These are phyloP conservation scores for Orbilia quercus DNA, from an alignment of 2,329 filamentous ascomycete species.

Conservation along the genomic window DNA sequence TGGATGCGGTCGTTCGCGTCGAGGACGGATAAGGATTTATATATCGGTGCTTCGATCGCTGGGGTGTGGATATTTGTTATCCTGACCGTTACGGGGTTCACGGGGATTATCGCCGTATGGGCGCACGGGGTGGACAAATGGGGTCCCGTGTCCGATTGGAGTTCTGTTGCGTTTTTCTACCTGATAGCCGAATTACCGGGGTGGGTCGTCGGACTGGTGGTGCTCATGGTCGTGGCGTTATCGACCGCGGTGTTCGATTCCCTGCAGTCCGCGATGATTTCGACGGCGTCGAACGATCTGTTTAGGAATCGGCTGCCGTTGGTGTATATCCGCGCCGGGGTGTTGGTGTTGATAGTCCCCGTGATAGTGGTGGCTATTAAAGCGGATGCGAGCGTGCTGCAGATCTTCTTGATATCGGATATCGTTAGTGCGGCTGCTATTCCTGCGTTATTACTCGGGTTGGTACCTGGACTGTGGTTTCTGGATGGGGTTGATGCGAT, in stretches of 20 bases:
- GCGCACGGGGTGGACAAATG: conserved; percentile 71
- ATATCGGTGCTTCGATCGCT: conserved; percentile 78
- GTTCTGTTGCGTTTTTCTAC: conserved; percentile 79
- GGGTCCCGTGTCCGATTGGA: conserved; percentile 69
- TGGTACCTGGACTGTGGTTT: conserved; percentile 72
- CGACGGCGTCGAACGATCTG: conserved; percentile 83
- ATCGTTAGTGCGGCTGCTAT: conserved; percentile 80
- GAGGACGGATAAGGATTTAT: conserved; percentile 80
- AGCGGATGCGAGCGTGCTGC: conserved; percentile 75
- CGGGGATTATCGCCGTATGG: conserved; percentile 82
- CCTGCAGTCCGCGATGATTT: conserved; percentile 84
- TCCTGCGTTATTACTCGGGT: conserved; percentile 79
- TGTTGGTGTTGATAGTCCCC: conserved; percentile 79
- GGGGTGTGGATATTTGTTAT: conserved; percentile 74
- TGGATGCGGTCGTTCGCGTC: conserved; percentile 87
- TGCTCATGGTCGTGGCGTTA: conserved; percentile 82
- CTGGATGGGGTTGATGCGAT: conserved; percentile 85
- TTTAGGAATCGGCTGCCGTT: conserved; percentile 84
- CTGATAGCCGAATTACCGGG: conserved; percentile 76
- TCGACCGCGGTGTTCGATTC: conserved; percentile 83
- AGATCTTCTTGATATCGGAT: conserved; percentile 85
- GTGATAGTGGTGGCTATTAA: conserved; percentile 79
- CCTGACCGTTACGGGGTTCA: conserved; percentile 76
- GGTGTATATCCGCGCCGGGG: conserved; percentile 76
- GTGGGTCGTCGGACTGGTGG: conserved; percentile 84